Evolutionary conservation across 2,329 filamentous ascomycete genomes (phyloP).

Genomic region (Dothidotthia symphoricarpi): DNA sequence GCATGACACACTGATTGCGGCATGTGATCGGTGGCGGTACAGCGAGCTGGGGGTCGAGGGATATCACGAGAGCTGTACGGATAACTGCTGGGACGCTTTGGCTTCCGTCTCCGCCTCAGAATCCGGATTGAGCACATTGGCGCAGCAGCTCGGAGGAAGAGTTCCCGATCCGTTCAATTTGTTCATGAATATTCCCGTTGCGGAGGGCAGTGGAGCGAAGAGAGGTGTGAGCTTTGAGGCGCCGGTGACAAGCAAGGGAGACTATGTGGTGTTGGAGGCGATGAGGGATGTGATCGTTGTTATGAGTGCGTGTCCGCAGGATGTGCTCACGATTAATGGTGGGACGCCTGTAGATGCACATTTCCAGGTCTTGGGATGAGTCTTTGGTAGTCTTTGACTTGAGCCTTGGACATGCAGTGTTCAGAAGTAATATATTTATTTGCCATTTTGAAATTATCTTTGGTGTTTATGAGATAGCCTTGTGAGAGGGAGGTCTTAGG

Average conservation of each 20-base stretch:
- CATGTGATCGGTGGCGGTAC: slow-evolving; percentile 40
- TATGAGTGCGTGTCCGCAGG: slow-evolving; percentile 50
- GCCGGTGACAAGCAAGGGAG: slow-evolving; percentile 43
- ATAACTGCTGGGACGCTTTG: slow-evolving; percentile 38
- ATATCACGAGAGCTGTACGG: slow-evolving; percentile 40
- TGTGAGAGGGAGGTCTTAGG: too few relatives aligned
- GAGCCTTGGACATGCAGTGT: too few relatives aligned
- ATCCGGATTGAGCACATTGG: slow-evolving; percentile 21
- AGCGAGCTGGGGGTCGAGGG: slow-evolving; percentile 31
- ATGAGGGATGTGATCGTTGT: slow-evolving; percentile 48
- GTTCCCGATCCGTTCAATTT: slow-evolving; percentile 39
- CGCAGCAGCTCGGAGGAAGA: slow-evolving; percentile 23
- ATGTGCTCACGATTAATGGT: slow-evolving; percentile 46
- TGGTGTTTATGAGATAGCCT: too few relatives aligned
- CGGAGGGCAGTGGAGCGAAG: slow-evolving; percentile 38
- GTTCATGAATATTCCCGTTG: slow-evolving; percentile 49
- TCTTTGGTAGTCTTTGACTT: too few relatives aligned
- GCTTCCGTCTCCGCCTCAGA: slow-evolving; percentile 18
- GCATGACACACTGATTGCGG: slow-evolving; percentile 39
- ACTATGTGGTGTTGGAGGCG: slow-evolving; percentile 47
- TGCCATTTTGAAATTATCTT: too few relatives aligned
- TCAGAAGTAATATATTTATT: too few relatives aligned
- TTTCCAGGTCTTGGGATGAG: too few relatives aligned
- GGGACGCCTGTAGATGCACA: slow-evolving; percentile 47
- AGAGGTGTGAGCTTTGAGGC: slow-evolving; percentile 41